phyloP scores from a whole-genome alignment of 116 monocot species.

The Dioscorea cayenensis region DNA sequence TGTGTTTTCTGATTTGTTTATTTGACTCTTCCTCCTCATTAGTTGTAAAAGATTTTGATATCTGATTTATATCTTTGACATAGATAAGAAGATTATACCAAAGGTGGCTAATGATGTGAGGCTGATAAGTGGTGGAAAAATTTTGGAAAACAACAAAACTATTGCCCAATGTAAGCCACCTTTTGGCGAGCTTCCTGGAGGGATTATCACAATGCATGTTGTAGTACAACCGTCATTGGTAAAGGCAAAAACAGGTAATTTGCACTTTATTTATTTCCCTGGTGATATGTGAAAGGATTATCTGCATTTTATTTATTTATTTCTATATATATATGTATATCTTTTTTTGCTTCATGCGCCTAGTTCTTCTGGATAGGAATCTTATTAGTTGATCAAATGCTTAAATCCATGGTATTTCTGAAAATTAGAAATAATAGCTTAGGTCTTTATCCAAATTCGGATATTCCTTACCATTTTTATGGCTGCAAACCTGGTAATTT shows the following conservation, averaged over 20 bases:
- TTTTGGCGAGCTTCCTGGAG: slow-evolving; percentile 14
- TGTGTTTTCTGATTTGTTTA: background rate
- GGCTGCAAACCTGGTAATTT: too few relatives aligned
- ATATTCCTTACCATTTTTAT: too few relatives aligned
- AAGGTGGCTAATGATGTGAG: slow-evolving; percentile 9
- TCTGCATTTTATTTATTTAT: too few relatives aligned
- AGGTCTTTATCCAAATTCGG: too few relatives aligned
- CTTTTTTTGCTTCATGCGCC: too few relatives aligned
- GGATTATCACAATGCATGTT: slow-evolving; percentile 13
- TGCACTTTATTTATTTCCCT: background rate
- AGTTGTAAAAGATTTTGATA: background rate
- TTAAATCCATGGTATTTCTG: too few relatives aligned
- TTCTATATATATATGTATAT: too few relatives aligned
- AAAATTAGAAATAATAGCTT: too few relatives aligned
- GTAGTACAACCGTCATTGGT: slow-evolving; percentile 11
- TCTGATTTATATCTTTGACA: background rate
- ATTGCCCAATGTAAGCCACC: slow-evolving; percentile 12
- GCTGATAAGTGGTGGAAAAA: slow-evolving; percentile 12
- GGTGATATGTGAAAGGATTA: too few relatives aligned
- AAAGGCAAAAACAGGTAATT: slow-evolving; percentile 14
- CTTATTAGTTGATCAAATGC: too few relatives aligned
- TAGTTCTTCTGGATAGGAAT: too few relatives aligned
- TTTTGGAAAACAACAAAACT: slow-evolving; percentile 13
- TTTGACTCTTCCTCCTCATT: background rate
- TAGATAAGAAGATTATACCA: slow-evolving; percentile 10